These are phyloP conservation scores for Coemansia sp. DNA, from an alignment of 192 early-diverging fungal species.

Conservation along the genomic window DNA sequence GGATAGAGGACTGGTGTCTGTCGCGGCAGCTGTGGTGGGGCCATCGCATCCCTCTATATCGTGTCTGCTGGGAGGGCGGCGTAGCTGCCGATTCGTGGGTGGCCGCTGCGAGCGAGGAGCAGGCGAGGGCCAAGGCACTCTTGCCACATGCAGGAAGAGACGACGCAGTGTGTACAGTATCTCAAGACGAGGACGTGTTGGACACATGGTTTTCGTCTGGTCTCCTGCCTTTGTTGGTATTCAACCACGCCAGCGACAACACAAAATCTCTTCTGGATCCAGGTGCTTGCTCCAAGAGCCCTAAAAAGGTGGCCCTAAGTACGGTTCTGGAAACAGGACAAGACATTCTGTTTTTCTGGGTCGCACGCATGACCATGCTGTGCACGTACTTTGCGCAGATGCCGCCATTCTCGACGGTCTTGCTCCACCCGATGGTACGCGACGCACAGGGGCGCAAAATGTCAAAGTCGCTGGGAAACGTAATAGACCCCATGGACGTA, in stretches of 20 bases:
- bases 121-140: constrained; percentile 38
- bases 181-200: constrained; percentile 81
- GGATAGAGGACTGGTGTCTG: constrained; percentile 96
- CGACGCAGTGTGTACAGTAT: neutral
- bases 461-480: constrained; percentile 83
- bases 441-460: constrained; percentile 67
- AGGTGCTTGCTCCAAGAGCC: neutral
- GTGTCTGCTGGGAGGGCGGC: constrained; percentile 55
- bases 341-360: constrained; percentile 99
- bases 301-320: constrained; percentile 51
- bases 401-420: constrained; percentile 82
- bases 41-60: constrained; percentile 89
- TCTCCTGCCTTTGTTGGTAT: constrained; percentile 80
- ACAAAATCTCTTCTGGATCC: constrained; percentile 21
- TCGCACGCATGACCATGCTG: constrained; percentile 96
- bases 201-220: constrained; percentile 99
- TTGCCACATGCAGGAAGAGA: neutral
- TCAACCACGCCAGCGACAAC: constrained; percentile 48
- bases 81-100: constrained; percentile 29
- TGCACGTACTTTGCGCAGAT: constrained; percentile 76
- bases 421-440: constrained; percentile 93
- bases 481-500: constrained; percentile 66
- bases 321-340: constrained; percentile 88
- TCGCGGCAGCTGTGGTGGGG: constrained; percentile 99
- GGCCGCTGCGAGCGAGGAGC: constrained; percentile 28